Evolutionary conservation across 139 green algal genomes (phyloP), one percentile per base, ranked within the genome.

Genomic region (Chlamydomonas sphaeroides): DNA sequence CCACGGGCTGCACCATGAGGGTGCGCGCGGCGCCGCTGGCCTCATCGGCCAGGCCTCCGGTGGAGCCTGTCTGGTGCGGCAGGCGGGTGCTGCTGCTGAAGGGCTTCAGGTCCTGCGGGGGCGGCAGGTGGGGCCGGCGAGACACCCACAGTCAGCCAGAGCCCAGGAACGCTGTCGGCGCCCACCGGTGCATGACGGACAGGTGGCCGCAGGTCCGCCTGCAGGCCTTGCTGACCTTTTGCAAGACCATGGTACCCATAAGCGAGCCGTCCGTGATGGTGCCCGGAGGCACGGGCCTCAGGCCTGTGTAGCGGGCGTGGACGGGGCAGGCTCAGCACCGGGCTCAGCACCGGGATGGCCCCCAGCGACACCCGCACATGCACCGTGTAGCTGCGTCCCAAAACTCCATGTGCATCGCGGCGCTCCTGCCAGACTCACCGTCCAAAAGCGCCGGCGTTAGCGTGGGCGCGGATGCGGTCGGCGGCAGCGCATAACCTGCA

Each of bases 51-150:
- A 62, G 39, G 62, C 62, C 63, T 41, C n/a, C 32, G n/a, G 42
- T n/a, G n/a, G n/a, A n/a, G n/a, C n/a, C n/a, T n/a, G n/a, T 49
- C 65, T 74, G 65, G 51, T 84, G 48, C 21, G 77, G 77, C 63
- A 84, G 51, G 7, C 77, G 77, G 21, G 63, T 74, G 77, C 77
- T 84, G 77, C 77, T 84, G 77, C 77, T 84, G 65, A 84, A 84
- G 26, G 77, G 77, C 65, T 84, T 84, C 4, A 84, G 63, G 65
- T 84, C 77, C 77, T 84, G 77, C 38, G 20, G 53, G 53, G n/a
- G n/a, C n/a, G n/a, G n/a, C n/a, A n/a, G n/a, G n/a, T n/a, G n/a
- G n/a, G n/a, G n/a, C n/a, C n/a, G n/a, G n/a, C n/a, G n/a, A n/a
- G n/a, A n/a, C n/a, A n/a, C n/a, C n/a, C n/a, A n/a, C n/a, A n/a